A percentile compares a stretch with the other conserved stretches of the same genome.
Conservation (phyloP, 2,329 filamentous ascomycete genomes). For the Fusarium sp. region DNA sequence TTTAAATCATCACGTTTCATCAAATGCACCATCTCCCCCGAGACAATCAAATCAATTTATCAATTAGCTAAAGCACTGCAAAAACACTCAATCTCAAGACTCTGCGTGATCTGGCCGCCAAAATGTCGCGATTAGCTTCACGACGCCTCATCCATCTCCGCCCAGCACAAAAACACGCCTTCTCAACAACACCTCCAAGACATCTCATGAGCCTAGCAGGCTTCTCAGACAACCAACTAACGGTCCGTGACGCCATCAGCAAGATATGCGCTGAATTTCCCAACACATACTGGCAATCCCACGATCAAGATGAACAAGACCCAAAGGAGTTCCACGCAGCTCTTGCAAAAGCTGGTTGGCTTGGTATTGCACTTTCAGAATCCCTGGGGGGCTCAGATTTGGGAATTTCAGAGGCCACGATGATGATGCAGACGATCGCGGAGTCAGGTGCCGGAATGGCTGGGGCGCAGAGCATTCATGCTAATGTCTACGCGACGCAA, state of each 20-base stretch:
- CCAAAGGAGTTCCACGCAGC: slow-evolving; percentile 81
- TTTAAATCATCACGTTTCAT: not conserved
- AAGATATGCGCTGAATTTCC: slow-evolving; percentile 78
- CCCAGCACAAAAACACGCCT: slow-evolving; percentile 29
- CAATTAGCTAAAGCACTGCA: not conserved
- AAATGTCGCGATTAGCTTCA: slow-evolving; percentile 26
- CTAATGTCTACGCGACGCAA: slow-evolving; percentile 81
- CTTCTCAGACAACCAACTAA: slow-evolving; percentile 79
- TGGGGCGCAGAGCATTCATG: slow-evolving; percentile 71
- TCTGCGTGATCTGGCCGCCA: not conserved
- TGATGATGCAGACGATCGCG: slow-evolving; percentile 88
- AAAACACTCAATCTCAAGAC: not conserved
- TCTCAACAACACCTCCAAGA: slow-evolving; percentile 52
- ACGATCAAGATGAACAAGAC: slow-evolving; percentile 76
- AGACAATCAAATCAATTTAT: too few species aligned
- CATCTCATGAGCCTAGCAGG: slow-evolving; percentile 77
- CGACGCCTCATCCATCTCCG: slow-evolving; percentile 16
- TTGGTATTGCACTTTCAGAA: slow-evolving; percentile 83
- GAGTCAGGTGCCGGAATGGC: slow-evolving; percentile 86
- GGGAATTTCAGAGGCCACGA: slow-evolving; percentile 83
- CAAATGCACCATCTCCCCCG: not conserved
- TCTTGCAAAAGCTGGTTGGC: slow-evolving; percentile 80
- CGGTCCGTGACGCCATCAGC: slow-evolving; percentile 75
- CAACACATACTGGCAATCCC: slow-evolving; percentile 81
- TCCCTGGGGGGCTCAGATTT: slow-evolving; percentile 79